Conservation (phyloP, 2,329 filamentous ascomycete species). For the Aspergillus sp. region DNA sequence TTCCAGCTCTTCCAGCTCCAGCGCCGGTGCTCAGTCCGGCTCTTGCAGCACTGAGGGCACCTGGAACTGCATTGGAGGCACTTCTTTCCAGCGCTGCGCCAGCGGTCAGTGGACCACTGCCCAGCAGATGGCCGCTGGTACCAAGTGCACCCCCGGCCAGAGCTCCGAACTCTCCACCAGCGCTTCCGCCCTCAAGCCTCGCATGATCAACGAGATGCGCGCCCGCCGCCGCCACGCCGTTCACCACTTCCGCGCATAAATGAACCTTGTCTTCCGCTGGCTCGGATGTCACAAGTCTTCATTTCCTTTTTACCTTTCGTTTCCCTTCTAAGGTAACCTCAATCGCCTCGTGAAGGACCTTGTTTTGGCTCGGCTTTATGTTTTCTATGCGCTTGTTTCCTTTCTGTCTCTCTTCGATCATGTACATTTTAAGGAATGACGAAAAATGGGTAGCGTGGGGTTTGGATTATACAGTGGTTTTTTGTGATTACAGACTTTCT, state of each 20-base stretch:
- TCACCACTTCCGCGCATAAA: slow-evolving; percentile 19
- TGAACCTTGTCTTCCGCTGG: slow-evolving; percentile 10
- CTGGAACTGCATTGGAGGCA: slow-evolving; percentile 56
- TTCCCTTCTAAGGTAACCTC: slow-evolving; percentile 4
- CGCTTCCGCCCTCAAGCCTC: slow-evolving; percentile 17
- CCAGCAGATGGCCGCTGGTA: slow-evolving; percentile 51
- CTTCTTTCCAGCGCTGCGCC: slow-evolving; percentile 60
- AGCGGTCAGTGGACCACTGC: slow-evolving; percentile 51
- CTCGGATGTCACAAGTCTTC: slow-evolving; percentile 1
- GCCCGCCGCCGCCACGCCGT: slow-evolving; percentile 20
- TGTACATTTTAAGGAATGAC: slow-evolving; percentile 12
- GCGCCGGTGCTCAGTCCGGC: slow-evolving; percentile 29
- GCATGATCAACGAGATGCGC: slow-evolving; percentile 22
- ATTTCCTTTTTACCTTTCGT: slow-evolving; percentile 6
- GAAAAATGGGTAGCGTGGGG: too few relatives aligned
- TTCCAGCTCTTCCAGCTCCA: slow-evolving; percentile 14
- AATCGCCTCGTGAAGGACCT: slow-evolving; percentile 3
- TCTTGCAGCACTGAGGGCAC: slow-evolving; percentile 51
- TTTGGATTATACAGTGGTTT: too few relatives aligned
- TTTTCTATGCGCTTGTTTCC: slow-evolving; percentile 7
- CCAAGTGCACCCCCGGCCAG: slow-evolving; percentile 44
- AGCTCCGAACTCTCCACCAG: slow-evolving; percentile 19
- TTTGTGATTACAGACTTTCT: too few relatives aligned
- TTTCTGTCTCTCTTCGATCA: slow-evolving; percentile 7
- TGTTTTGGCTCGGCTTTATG: slow-evolving; percentile 5